A percentile compares a stretch with the other conserved stretches of the same genome.
These are phyloP conservation scores for Kuraishia cidri DNA, from an alignment of 805 yeast species.

Conservation along the genomic window DNA sequence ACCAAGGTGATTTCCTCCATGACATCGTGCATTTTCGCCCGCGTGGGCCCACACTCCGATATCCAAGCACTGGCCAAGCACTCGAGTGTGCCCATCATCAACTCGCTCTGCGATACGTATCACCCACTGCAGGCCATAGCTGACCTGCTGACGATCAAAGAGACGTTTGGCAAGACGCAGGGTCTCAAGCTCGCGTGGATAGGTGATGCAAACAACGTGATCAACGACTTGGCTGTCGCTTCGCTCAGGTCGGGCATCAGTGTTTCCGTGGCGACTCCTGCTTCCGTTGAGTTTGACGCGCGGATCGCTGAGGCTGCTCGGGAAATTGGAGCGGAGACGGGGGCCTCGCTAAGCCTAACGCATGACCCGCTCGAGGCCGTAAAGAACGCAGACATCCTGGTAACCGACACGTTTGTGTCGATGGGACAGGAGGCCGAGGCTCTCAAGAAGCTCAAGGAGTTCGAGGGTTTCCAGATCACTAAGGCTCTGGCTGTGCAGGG, in stretches of 20 bases:
- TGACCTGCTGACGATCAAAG: slow-evolving; percentile 80
- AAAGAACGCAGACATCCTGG: slow-evolving; percentile 67
- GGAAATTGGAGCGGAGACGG: slow-evolving; percentile 39
- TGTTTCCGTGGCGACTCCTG: slow-evolving; percentile 80
- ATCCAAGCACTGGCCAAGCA: slow-evolving; percentile 69
- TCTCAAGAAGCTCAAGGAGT: slow-evolving; percentile 62
- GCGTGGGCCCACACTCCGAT: slow-evolving; percentile 81
- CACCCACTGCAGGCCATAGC: slow-evolving; percentile 96
- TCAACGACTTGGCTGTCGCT: slow-evolving; percentile 88
- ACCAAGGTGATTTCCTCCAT: slow-evolving; percentile 85
- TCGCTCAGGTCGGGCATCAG: slow-evolving; percentile 76
- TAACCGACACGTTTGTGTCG: slow-evolving; percentile 95
- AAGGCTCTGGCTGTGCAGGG: slow-evolving; percentile 50
- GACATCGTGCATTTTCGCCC: slow-evolving; percentile 96
- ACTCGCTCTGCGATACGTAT: slow-evolving; percentile 84
- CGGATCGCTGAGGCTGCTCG: slow-evolving; percentile 46
- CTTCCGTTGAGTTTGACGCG: slow-evolving; percentile 53
- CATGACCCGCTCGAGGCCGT: slow-evolving; percentile 76
- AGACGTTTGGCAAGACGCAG: slow-evolving; percentile 44
- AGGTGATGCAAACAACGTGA: slow-evolving; percentile 94
- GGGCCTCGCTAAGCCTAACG: slow-evolving; percentile 45
- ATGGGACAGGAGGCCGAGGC: slow-evolving; percentile 95
- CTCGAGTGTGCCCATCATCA: slow-evolving; percentile 85
- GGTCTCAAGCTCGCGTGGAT: slow-evolving; percentile 86
- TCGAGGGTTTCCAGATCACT: slow-evolving; percentile 81